A percentile compares a stretch with the other conserved stretches of the same genome.
These are phyloP conservation scores for Heliosperma pusillum DNA, from an alignment of 148 eudicot species.

Conservation along the genomic window DNA sequence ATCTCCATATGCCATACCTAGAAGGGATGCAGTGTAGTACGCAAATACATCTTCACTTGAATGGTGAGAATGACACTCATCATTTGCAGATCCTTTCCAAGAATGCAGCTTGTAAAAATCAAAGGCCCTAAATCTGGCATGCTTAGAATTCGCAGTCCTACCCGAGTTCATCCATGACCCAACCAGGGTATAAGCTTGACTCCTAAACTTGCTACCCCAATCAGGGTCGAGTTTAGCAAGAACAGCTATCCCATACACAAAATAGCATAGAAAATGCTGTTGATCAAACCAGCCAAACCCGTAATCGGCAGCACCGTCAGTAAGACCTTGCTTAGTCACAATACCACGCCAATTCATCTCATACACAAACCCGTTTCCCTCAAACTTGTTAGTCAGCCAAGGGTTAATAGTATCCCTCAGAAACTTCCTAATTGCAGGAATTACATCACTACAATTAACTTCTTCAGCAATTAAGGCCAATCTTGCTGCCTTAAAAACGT, in stretches of 20 bases:
- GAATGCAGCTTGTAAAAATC: conserved; percentile 19
- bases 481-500: conserved; percentile 11
- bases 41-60: background rate
- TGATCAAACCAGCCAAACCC: conserved; percentile 2
- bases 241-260: conserved; percentile 20
- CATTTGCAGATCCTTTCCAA: background rate
- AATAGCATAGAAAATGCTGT: conserved; percentile 11
- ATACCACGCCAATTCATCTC: conserved; percentile 15
- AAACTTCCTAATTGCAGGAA: conserved; percentile 7
- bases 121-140: background rate
- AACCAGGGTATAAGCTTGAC: conserved; percentile 21
- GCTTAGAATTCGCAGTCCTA: background rate
- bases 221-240: conserved; percentile 15
- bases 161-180: conserved; percentile 12
- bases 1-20: conserved; percentile 2
- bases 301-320: background rate
- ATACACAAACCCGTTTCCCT: conserved; percentile 22
- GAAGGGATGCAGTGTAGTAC: conserved; percentile 16
- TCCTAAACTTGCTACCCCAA: conserved; percentile 21
- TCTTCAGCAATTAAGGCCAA: conserved; percentile 11
- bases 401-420: conserved; percentile 14
- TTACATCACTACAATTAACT: no score
- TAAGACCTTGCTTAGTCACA: background rate
- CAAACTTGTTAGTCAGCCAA: conserved; percentile 13
- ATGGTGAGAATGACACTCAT: background rate